phyloP scores from a whole-genome alignment of 352 stramenopile genomes.

The Globisporangium nagaii region DNA sequence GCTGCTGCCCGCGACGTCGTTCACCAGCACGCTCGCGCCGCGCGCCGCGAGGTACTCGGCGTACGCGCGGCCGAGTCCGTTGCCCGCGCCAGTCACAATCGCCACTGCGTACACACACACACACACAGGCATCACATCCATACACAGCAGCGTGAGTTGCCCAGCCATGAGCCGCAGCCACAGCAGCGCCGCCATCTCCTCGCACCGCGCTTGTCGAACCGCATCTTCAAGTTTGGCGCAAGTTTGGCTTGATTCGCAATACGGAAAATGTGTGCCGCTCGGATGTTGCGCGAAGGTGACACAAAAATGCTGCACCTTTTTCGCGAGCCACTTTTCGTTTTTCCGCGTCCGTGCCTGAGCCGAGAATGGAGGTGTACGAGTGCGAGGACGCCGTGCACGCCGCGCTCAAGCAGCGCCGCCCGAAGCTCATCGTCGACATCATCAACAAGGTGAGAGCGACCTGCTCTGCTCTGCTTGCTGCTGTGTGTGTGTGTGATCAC shows the following conservation, averaged over 20 bases:
- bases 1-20: slow-evolving; percentile 46
- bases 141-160: not conserved
- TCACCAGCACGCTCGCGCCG: slow-evolving; percentile 77
- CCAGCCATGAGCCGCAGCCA: too few relatives aligned
- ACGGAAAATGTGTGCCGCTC: not conserved
- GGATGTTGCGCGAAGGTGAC: slow-evolving; percentile 22
- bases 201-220: slow-evolving; percentile 48
- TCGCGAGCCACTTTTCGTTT: too few relatives aligned
- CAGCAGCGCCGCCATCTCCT: not conserved
- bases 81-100: slow-evolving; percentile 82
- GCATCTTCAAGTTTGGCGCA: slow-evolving; percentile 16
- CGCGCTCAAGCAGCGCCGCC: slow-evolving; percentile 65
- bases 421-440: slow-evolving; percentile 57
- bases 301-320: not conserved
- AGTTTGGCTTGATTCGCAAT: not conserved
- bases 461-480: not conserved
- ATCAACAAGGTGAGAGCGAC: slow-evolving; percentile 79
- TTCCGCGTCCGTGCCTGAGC: too few relatives aligned
- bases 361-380: slow-evolving; percentile 62
- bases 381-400: slow-evolving; percentile 77
- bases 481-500: not conserved
- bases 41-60: slow-evolving; percentile 63
- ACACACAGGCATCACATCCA: not conserved
- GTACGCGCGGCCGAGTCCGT: slow-evolving; percentile 81
- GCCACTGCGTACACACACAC: slow-evolving; percentile 37